Percentiles rank a stretch among this genome's conserved stretches.
These are phyloP conservation scores for Cryptococcus hybrid DNA, from an alignment of 1,284 basidiomycete species.

Conservation along the genomic window DNA sequence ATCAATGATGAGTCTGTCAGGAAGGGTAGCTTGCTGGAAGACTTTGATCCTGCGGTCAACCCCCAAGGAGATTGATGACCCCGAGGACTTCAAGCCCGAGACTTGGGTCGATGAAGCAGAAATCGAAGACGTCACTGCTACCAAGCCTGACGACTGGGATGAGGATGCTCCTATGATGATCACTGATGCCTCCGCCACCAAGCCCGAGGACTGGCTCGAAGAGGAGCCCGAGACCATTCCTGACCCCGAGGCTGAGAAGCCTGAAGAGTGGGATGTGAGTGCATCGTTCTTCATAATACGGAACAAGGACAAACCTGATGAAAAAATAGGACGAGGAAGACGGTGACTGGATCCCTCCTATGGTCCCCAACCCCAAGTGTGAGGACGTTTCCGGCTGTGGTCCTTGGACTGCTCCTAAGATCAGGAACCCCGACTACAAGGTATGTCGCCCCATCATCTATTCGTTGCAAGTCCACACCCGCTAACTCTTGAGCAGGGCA, in stretches of 20 bases:
- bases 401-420: conserved; percentile 81
- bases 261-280: conserved; percentile 89
- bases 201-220: conserved; percentile 95
- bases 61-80: conserved; percentile 91
- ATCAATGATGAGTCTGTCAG: conserved; percentile 84
- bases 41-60: conserved; percentile 95
- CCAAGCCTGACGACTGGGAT: conserved; percentile 94
- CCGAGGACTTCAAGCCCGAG: conserved; percentile 82
- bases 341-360: conserved; percentile 94
- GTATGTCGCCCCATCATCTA: conserved; percentile 10
- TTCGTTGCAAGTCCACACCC: too few species aligned
- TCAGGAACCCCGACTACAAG: conserved; percentile 87
- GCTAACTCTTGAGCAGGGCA: conserved; percentile 59
- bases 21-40: conserved; percentile 83
- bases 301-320: neutral
- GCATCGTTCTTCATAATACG: neutral
- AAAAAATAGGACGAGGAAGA: conserved; percentile 75
- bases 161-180: conserved; percentile 92
- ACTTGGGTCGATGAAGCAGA: conserved; percentile 90
- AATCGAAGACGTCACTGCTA: conserved; percentile 81
- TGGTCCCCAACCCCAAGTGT: conserved; percentile 85
- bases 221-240: conserved; percentile 78
- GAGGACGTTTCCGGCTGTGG: conserved; percentile 89
- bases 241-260: conserved; percentile 94
- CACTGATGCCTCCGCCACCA: conserved; percentile 77